Evolutionary conservation across 1,139 yeast species (phyloP).

Genomic region (Pichia cactophila): DNA sequence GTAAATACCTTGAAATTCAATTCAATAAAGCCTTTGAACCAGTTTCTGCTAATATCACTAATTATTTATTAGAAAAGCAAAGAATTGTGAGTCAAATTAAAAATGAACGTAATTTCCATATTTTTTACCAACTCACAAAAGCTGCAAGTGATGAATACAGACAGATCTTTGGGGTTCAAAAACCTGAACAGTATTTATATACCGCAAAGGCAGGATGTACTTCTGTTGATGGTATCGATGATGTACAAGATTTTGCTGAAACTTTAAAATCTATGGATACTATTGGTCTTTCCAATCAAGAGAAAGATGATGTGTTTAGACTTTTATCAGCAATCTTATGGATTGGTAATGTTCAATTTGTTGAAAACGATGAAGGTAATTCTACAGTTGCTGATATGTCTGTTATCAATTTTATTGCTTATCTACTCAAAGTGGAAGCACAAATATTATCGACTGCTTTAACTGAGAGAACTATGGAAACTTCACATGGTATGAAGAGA

Average conservation of each 20-base stretch:
- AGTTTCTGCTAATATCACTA: slow-evolving; percentile 91
- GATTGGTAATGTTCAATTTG: slow-evolving; percentile 88
- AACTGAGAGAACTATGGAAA: slow-evolving; percentile 78
- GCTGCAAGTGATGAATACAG: slow-evolving; percentile 83
- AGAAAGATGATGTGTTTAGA: slow-evolving; percentile 86
- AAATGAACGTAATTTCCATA: slow-evolving; percentile 93
- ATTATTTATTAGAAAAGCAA: slow-evolving; percentile 88
- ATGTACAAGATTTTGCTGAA: slow-evolving; percentile 66
- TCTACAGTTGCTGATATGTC: slow-evolving; percentile 74
- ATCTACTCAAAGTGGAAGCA: slow-evolving; percentile 74
- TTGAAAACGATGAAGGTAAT: slow-evolving; percentile 82
- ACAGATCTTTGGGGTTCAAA: slow-evolving; percentile 79
- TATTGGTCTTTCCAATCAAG: slow-evolving; percentile 73
- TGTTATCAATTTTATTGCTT: slow-evolving; percentile 91
- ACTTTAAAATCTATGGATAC: slow-evolving; percentile 81
- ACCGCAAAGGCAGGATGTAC: slow-evolving; percentile 86
- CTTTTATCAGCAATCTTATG: slow-evolving; percentile 80
- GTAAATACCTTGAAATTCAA: slow-evolving; percentile 88
- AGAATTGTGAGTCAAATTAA: slow-evolving; percentile 90
- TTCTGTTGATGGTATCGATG: slow-evolving; percentile 80
- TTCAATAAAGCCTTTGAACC: slow-evolving; percentile 83
- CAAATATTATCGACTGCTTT: slow-evolving; percentile 60
- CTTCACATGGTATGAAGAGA: slow-evolving; percentile 78
- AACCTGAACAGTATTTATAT: slow-evolving; percentile 86
- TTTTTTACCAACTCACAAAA: slow-evolving; percentile 92